Percentiles rank a stretch among this genome's conserved stretches.
Conservation (phyloP, 305 asterid species). For the Rubia tinctorum region DNA sequence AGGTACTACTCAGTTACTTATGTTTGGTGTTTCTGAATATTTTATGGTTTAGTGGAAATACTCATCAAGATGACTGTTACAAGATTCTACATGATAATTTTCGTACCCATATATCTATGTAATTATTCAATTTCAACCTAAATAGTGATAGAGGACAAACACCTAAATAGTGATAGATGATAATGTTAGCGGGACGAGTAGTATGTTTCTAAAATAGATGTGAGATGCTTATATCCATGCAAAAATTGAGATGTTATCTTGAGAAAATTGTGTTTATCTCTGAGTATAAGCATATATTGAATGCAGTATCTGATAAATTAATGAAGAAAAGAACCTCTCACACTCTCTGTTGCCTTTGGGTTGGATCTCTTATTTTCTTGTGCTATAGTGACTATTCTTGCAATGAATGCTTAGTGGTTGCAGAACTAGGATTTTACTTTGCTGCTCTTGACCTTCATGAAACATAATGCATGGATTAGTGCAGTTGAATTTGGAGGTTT, state of each 20-base stretch:
- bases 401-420: neutral
- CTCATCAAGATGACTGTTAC: too few relatives aligned
- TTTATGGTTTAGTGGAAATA: neutral
- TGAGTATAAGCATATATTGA: neutral
- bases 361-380: neutral
- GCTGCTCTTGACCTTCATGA: neutral
- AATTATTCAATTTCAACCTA: neutral
- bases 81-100: neutral
- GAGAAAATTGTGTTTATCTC: too few relatives aligned
- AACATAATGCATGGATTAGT: neutral
- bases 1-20: conserved; percentile 40
- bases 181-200: too few relatives aligned
- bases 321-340: neutral
- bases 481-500: neutral
- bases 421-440: neutral
- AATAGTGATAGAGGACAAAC: neutral
- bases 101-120: neutral
- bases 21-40: neutral
- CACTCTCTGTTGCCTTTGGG: neutral
- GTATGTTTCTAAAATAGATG: too few relatives aligned
- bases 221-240: neutral
- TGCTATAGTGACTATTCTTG: neutral
- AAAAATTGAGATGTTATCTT: too few relatives aligned
- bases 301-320: too few relatives aligned
- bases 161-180: neutral